These are phyloP conservation scores for Stagonosporopsis cucurbitacearum DNA, from an alignment of 2,329 filamentous ascomycete genomes.

Conservation along the genomic window DNA sequence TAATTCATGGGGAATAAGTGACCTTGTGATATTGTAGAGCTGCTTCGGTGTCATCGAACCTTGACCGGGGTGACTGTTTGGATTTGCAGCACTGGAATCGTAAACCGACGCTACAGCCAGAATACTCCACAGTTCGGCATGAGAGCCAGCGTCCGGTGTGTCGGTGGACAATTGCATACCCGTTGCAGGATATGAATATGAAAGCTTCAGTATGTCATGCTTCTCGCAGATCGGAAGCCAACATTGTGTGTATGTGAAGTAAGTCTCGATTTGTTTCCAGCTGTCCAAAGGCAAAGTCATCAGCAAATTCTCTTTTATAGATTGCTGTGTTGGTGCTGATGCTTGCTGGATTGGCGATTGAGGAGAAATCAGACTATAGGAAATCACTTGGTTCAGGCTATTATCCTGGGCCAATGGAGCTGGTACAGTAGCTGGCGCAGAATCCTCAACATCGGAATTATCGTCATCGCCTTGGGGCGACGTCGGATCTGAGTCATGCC, in stretches of 20 bases:
- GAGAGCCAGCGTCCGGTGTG: slow-evolving; percentile 41
- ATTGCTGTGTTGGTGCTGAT: not conserved
- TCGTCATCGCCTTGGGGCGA: slow-evolving; percentile 38
- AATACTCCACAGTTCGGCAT: slow-evolving; percentile 56
- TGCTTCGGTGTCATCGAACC: slow-evolving; percentile 22
- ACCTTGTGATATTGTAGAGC: slow-evolving; percentile 38
- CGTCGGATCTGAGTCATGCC: slow-evolving; percentile 24
- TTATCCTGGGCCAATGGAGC: slow-evolving; percentile 11
- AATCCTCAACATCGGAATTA: slow-evolving; percentile 32
- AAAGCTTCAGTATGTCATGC: slow-evolving; percentile 64
- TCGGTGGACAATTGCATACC: slow-evolving; percentile 41
- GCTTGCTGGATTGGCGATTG: not conserved
- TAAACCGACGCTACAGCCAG: slow-evolving; percentile 52
- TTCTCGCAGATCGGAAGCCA: slow-evolving; percentile 79
- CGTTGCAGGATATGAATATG: slow-evolving; percentile 61
- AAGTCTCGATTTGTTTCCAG: slow-evolving; percentile 71
- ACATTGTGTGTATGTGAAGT: slow-evolving; percentile 76
- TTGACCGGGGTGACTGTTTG: slow-evolving; percentile 3
- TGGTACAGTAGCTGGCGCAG: slow-evolving; percentile 3
- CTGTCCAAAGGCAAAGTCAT: slow-evolving; percentile 59
- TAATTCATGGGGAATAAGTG: slow-evolving; percentile 41
- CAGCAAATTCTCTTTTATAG: not conserved
- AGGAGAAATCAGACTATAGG: slow-evolving; percentile 13
- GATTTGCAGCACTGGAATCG: slow-evolving; percentile 14
- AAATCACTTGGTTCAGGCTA: slow-evolving; percentile 3